Evolutionary conservation across 345 rosid species (phyloP), one percentile per base, ranked within the genome.

Genomic region (Litchi chinensis): DNA sequence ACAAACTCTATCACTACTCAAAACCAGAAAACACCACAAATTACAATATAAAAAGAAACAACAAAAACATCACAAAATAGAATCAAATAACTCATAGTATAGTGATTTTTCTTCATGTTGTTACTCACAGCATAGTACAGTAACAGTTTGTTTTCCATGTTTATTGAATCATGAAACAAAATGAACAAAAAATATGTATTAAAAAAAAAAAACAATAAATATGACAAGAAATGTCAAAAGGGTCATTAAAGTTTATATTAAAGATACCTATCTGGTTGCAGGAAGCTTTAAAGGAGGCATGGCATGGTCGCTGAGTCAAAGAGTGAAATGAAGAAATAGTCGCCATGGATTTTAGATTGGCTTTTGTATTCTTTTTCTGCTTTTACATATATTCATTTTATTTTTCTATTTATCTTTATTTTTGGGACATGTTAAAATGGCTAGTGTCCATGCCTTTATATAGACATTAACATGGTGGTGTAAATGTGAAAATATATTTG

Each of bases 111-210:
- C 59, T 10, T 63, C 39, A 70, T 46, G 70, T 76, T 78, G 71
- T 50, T 71, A 74, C 6, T 5, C 11, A 65, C 73, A 68, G 81
- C 79, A 77, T 80, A 80, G 76, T 59, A 73, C 65, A 16, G 66
- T 37, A 16, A 75, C 62, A 12, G 62, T n/a, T 22, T 70, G 81
- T 74, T 71, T 62, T 77, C 69, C 70, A 67, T 76, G 74, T 60
- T 78, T 64, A 65, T 48, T 40, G 43, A 80, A 59, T 64, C 75
- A 82, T 77, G 84, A 56, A 68, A 57, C 22, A 68, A 57, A 59
- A 26, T 7, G 21, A 41, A 50, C 2, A 77, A 46, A 46, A 75
- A 3, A 44, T 10, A 68, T 46, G 50, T n/a, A n/a, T n/a, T 46
- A 9, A n/a, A n/a, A n/a, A n/a, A 21, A 32, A 57, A n/a, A 57